Evolutionary conservation across 768 basidiomycete genomes (phyloP).

Genomic region (Chalciporus piperatus): DNA sequence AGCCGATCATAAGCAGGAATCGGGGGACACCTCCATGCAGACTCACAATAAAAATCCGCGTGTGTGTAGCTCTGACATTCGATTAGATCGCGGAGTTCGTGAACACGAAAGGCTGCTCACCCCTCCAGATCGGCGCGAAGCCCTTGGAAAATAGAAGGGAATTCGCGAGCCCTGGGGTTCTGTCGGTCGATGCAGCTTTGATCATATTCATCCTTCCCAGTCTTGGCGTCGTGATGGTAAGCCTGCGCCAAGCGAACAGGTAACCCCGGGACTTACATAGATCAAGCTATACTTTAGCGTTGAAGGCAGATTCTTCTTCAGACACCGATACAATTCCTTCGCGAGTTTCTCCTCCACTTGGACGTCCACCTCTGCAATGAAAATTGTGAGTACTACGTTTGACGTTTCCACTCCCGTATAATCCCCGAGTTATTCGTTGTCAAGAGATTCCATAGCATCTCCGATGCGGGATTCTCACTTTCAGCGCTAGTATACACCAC

Average conservation of each 20-base stretch:
- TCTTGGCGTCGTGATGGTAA: no score
- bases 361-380: slow-evolving; percentile 14
- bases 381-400: slow-evolving; percentile 29
- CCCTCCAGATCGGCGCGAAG: no score
- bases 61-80: slow-evolving; percentile 49
- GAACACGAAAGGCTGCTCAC: background rate
- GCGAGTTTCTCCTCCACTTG: background rate
- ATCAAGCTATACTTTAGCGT: slow-evolving; percentile 1
- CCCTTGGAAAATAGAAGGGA: slow-evolving; percentile 6
- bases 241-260: no score
- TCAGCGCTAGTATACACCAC: slow-evolving; percentile 40
- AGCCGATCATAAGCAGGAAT: background rate
- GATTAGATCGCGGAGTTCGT: background rate
- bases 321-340: background rate
- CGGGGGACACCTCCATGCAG: background rate
- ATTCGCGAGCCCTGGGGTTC: no score
- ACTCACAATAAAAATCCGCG: slow-evolving; percentile 79
- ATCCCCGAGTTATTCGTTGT: no score
- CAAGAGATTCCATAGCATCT: background rate
- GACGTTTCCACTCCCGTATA: slow-evolving; percentile 33
- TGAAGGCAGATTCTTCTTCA: background rate
- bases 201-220: no score
- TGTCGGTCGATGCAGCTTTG: no score
- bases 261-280: background rate
- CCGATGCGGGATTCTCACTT: background rate